Conservation (phyloP, 2,329 filamentous ascomycete genomes). For the Sporothrix brasiliensis region DNA sequence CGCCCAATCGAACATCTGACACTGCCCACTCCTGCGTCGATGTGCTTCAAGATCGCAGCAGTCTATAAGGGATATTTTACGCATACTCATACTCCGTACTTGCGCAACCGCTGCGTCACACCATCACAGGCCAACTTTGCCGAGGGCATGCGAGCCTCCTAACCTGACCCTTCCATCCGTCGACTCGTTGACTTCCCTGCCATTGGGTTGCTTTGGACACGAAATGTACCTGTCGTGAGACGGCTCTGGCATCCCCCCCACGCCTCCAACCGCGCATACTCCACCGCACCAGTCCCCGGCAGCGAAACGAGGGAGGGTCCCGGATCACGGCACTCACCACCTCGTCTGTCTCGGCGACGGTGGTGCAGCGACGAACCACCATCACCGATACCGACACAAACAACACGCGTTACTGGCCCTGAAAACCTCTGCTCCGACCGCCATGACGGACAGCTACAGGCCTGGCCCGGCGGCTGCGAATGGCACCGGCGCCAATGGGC, state of each 20-base stretch:
- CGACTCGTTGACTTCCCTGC: neutral
- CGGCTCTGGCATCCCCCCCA: neutral
- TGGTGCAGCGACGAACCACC: slow-evolving; percentile 19
- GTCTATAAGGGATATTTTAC: too few species aligned
- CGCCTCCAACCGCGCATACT: neutral
- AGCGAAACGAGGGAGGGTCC: neutral
- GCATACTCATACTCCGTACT: too few species aligned
- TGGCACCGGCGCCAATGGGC: slow-evolving; percentile 8
- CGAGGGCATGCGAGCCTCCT: neutral
- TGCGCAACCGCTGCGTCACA: neutral
- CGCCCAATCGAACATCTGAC: neutral
- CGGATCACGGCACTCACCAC: slow-evolving; percentile 20
- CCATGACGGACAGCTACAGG: slow-evolving; percentile 28
- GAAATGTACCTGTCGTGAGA: slow-evolving; percentile 23
- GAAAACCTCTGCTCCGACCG: neutral
- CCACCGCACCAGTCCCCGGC: slow-evolving; percentile 1
- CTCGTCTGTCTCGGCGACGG: slow-evolving; percentile 33
- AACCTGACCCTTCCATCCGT: neutral
- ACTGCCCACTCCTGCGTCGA: too few species aligned
- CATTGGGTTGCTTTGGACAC: neutral
- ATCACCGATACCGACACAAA: neutral
- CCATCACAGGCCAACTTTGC: neutral
- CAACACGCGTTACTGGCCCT: neutral
- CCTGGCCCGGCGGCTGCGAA: slow-evolving; percentile 9
- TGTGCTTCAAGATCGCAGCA: neutral